phyloP scores from a whole-genome alignment of 2,329 filamentous ascomycete species.

The Phyllosticta citrichinensis region DNA sequence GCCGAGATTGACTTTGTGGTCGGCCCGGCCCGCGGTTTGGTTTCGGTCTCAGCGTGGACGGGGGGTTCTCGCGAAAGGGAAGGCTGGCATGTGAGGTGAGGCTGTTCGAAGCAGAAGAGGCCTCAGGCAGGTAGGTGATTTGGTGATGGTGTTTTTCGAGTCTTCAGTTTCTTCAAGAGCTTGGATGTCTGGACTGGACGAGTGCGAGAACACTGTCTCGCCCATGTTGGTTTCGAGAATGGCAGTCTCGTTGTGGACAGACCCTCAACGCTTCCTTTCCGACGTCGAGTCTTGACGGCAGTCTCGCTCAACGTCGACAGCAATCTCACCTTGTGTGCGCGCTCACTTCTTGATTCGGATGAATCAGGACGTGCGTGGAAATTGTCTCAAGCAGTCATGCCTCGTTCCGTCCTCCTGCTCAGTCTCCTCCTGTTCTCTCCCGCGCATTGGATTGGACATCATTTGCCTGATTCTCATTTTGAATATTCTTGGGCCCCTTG shows the following conservation, averaged over 20 bases:
- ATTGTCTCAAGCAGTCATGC: not conserved
- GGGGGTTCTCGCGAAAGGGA: too few relatives aligned
- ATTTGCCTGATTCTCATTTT: conserved; percentile 1
- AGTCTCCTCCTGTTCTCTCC: not conserved
- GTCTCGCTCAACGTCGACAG: not conserved
- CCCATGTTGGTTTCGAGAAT: not conserved
- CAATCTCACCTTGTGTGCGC: not conserved
- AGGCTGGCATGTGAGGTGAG: too few relatives aligned
- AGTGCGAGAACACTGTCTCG: too few relatives aligned
- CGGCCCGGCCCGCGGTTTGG: not conserved
- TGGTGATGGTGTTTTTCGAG: not conserved
- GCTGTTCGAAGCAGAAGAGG: too few relatives aligned
- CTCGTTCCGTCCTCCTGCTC: not conserved
- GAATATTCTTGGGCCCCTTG: conserved; percentile 3
- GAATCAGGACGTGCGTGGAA: not conserved
- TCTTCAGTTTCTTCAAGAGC: not conserved
- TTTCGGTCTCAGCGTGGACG: not conserved
- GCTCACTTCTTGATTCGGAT: not conserved
- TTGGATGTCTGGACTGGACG: not conserved
- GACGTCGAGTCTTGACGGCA: not conserved
- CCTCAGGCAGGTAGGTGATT: not conserved
- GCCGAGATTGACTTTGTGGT: not conserved
- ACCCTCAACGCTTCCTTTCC: not conserved
- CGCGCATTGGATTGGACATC: conserved; percentile 1
- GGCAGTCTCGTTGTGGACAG: not conserved